Conservation (phyloP, 352 stramenopile genomes). For the Phytophthora sp. region DNA sequence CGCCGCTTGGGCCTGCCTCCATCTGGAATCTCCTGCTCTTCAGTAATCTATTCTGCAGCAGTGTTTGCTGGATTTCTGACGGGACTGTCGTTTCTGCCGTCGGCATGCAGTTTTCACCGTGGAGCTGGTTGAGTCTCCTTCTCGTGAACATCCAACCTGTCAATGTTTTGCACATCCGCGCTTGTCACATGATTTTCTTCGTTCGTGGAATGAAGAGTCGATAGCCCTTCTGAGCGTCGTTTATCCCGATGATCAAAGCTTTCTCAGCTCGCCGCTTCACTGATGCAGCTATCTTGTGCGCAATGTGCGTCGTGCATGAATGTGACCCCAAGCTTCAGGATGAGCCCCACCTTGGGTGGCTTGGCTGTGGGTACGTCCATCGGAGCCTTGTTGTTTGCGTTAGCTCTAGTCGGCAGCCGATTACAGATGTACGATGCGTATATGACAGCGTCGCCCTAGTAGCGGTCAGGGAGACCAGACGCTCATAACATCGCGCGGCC, state of each 20-base stretch:
- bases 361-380: conserved; percentile 4
- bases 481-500: not conserved
- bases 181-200: not conserved
- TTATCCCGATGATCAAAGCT: not conserved
- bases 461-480: not conserved
- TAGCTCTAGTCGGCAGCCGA: conserved; percentile 3
- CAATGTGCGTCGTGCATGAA: not conserved
- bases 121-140: not conserved
- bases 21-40: not conserved
- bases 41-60: not conserved
- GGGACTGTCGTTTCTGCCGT: not conserved
- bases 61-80: not conserved
- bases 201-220: not conserved
- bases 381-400: not conserved
- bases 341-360: not conserved
- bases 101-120: not conserved
- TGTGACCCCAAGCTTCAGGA: conserved; percentile 3
- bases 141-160: not conserved
- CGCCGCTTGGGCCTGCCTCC: not conserved
- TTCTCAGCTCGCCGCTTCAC: not conserved
- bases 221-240: not conserved
- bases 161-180: not conserved
- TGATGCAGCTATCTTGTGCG: not conserved
- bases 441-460: conserved; percentile 5
- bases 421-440: conserved; percentile 9